Conservation (phyloP, 805 yeast genomes). For the Pichia rugopelliculosa region DNA sequence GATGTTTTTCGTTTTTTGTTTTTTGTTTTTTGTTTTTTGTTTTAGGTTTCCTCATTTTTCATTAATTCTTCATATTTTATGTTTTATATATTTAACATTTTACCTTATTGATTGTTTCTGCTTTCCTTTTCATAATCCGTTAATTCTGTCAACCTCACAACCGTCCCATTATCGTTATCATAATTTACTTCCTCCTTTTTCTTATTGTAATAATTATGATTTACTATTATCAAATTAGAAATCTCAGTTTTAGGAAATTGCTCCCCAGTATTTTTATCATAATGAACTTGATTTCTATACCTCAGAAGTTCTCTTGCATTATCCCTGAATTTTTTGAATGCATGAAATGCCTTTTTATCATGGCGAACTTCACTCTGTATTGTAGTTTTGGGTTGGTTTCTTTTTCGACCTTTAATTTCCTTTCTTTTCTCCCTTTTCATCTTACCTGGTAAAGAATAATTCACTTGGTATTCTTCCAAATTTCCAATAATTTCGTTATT, state of each 20-base stretch:
- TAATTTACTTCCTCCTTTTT: not conserved
- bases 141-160: not conserved
- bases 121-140: too few relatives aligned
- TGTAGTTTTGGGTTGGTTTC: not conserved
- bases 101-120: too few relatives aligned
- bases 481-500: too few relatives aligned
- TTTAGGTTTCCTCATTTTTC: not conserved
- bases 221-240: not conserved
- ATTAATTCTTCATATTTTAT: too few relatives aligned
- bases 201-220: too few relatives aligned
- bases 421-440: too few relatives aligned
- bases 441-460: too few relatives aligned
- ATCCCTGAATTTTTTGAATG: not conserved
- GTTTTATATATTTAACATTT: too few relatives aligned
- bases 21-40: not conserved
- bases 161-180: not conserved
- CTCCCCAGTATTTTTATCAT: not conserved
- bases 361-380: not conserved
- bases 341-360: not conserved
- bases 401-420: too few relatives aligned
- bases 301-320: not conserved
- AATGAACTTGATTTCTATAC: not conserved
- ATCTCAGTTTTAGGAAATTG: not conserved
- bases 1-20: not conserved
- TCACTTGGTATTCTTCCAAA: not conserved